These are phyloP conservation scores for Skeletonema costatum DNA, from an alignment of 108 stramenopile genomes.

Conservation along the genomic window DNA sequence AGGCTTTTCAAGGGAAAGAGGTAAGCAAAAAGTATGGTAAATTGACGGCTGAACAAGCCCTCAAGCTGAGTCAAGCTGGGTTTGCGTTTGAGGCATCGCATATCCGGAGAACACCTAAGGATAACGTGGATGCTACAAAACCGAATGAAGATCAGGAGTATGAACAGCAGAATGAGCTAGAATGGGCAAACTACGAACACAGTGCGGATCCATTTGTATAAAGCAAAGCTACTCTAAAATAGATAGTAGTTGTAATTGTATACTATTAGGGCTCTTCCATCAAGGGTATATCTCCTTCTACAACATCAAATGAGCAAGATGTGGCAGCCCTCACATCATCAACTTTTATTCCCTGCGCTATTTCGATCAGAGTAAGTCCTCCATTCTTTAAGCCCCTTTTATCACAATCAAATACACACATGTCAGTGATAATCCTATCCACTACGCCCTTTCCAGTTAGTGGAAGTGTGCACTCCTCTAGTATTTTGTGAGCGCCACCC, in stretches of 20 bases:
- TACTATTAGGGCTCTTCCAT: conserved; percentile 32
- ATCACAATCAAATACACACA: conserved; percentile 89
- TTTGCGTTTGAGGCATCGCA: no score
- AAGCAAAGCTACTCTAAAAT: not conserved
- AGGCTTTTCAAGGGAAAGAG: no score
- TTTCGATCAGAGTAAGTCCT: conserved; percentile 76
- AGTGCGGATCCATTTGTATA: no score
- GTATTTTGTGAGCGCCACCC: conserved; percentile 87
- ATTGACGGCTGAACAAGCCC: no score
- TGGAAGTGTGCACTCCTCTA: conserved; percentile 83
- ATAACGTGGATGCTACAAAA: no score
- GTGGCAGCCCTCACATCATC: conserved; percentile 72
- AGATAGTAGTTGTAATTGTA: not conserved
- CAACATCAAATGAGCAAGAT: conserved; percentile 53
- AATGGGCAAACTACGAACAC: no score
- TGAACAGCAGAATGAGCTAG: no score
- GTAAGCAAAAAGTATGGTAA: no score
- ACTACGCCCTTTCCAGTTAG: conserved; percentile 90
- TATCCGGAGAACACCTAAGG: no score
- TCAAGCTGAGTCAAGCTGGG: no score
- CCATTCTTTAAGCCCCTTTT: conserved; percentile 53
- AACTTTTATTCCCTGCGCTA: conserved; percentile 70
- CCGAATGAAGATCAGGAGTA: no score
- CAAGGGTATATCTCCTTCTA: conserved; percentile 41
- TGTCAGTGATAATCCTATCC: conserved; percentile 92